Conservation (phyloP, 164 flowering plant genomes). For the Vitis riparia region DNA sequence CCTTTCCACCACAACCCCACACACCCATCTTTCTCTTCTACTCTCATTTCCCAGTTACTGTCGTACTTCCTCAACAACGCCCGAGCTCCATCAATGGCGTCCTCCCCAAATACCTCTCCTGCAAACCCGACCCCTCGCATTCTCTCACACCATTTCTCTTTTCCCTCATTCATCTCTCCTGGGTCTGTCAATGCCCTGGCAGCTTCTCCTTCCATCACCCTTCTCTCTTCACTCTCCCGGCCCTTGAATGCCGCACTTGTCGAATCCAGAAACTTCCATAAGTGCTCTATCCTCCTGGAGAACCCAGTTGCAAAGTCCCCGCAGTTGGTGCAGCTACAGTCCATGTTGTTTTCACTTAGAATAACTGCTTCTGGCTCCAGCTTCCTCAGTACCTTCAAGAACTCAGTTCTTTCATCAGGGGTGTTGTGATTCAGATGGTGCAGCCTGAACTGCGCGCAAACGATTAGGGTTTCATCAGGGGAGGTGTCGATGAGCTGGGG, state of each 20-base stretch:
- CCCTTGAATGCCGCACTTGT: slow-evolving; percentile 75
- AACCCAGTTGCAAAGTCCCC: slow-evolving; percentile 58
- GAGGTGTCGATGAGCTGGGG: slow-evolving; percentile 32
- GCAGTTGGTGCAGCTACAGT: slow-evolving; percentile 52
- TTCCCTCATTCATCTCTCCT: slow-evolving; percentile 63
- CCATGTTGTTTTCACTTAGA: slow-evolving; percentile 61
- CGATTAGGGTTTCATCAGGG: slow-evolving; percentile 49
- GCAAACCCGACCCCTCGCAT: slow-evolving; percentile 57
- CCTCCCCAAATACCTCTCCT: slow-evolving; percentile 55
- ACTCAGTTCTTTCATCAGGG: slow-evolving; percentile 49
- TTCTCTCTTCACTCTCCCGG: slow-evolving; percentile 67
- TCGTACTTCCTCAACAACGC: slow-evolving; percentile 77
- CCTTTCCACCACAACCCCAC: slow-evolving; percentile 74
- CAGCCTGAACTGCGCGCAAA: slow-evolving; percentile 73
- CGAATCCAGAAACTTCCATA: slow-evolving; percentile 79
- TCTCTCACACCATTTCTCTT: slow-evolving; percentile 67
- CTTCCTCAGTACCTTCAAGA: slow-evolving; percentile 33
- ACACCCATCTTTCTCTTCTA: slow-evolving; percentile 52
- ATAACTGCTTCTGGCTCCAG: slow-evolving; percentile 64
- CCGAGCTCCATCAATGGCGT: slow-evolving; percentile 55
- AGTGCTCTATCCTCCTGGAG: slow-evolving; percentile 50
- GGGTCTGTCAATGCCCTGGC: slow-evolving; percentile 42
- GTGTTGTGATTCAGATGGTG: slow-evolving; percentile 47
- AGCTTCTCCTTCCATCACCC: slow-evolving; percentile 74
- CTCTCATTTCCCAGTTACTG: slow-evolving; percentile 70